Base-by-base conservation (phyloP, 495 filamentous ascomycete genomes). In the Trichoderma erinaceum region DNA sequence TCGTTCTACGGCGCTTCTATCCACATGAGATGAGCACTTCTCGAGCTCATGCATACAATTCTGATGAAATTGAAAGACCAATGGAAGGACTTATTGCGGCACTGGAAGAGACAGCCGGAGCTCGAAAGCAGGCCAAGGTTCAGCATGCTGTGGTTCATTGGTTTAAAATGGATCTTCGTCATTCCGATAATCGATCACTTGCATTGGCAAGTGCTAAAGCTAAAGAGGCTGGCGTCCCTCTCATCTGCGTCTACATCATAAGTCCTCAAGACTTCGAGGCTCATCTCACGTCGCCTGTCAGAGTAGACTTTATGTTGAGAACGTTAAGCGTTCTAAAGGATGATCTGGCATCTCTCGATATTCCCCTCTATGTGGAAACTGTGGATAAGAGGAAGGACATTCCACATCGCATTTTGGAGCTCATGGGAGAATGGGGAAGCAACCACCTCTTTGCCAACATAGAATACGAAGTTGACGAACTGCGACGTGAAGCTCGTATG, bases 221-320 rank as follows among this genome's bases (percentile, higher is more conserved):
- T 0, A 85, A 82, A 65, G 83, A 86, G 35, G 77, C 86, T 18
- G 81, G 83, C 0, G 81, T 92, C 3, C 89, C 90, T 8, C 77
- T 97, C 66, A 86, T 97, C 66, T 84, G 83, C 67, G 76, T 96
- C 46, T 96, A 93, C 71, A 83, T 97, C 13, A 70, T 92, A n/a
- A 93, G 90, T 44, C 92, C 91, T 2, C 87, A 96, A 77, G 93
- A 97, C 75, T 87, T 90, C 68, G 88, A 92, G 70, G 93, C 93
- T 3, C 93, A 97, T 77, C 73, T 90, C 44, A 88, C 86, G 0
- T 85, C 89, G 64, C 84, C 92, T 0, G 84, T 86, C 4, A 81
- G 91, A 32, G 89, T 96, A 16, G 93, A 96, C 73, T 92, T 96
- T 67, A 89, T 88, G 58, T 75, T 96, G 10, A 81, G 92, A 23